These are phyloP conservation scores for Globisporangium abappressorium DNA, from an alignment of 352 stramenopile genomes.

Conservation along the genomic window DNA sequence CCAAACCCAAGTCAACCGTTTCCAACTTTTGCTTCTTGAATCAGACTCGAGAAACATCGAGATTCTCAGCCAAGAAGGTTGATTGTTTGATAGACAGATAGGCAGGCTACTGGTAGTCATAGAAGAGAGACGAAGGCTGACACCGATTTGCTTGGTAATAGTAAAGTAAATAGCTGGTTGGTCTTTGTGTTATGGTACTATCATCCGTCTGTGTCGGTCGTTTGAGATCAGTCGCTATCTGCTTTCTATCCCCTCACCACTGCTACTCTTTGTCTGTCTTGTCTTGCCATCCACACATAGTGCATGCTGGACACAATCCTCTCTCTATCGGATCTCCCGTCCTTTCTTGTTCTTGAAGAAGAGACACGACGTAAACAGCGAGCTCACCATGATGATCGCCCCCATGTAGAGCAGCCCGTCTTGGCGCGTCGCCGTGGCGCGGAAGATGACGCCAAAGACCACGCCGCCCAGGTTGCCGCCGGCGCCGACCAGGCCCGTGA, in stretches of 20 bases:
- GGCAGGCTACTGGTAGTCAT: background rate
- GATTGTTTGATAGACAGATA: background rate
- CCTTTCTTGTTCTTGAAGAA: conserved; percentile 36
- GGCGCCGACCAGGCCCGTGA: conserved; percentile 63
- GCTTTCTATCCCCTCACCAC: background rate
- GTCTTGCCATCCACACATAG: background rate
- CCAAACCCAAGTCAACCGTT: background rate
- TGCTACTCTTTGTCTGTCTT: background rate
- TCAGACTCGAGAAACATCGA: background rate
- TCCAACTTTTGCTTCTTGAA: background rate
- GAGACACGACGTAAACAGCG: conserved; percentile 42
- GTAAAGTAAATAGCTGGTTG: conserved; percentile 3
- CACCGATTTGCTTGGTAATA: background rate
- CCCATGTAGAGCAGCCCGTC: conserved; percentile 54
- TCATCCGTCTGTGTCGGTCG: background rate
- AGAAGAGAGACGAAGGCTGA: background rate
- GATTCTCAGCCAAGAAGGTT: background rate
- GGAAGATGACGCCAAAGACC: conserved; percentile 73
- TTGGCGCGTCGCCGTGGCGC: conserved; percentile 26
- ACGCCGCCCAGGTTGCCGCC: conserved; percentile 69
- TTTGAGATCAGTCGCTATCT: background rate
- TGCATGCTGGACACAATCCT: background rate
- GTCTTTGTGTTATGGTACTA: background rate
- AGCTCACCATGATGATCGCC: conserved; percentile 51
- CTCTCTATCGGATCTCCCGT: conserved; percentile 17